Evolutionary conservation across 1,284 basidiomycete species (phyloP).

Genomic region (Trichosporon sp.): DNA sequence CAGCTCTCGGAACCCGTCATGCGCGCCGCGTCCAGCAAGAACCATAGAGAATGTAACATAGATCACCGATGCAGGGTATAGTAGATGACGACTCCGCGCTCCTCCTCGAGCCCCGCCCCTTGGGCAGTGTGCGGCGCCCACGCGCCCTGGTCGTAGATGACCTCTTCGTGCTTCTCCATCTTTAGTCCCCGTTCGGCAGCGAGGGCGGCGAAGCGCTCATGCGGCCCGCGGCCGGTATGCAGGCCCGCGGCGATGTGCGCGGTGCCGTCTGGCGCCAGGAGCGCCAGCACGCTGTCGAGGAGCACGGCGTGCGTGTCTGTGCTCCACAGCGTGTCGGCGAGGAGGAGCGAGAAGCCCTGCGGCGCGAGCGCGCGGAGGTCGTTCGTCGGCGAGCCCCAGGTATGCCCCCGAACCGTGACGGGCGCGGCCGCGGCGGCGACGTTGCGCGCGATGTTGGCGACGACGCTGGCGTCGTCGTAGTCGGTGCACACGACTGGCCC

Average conservation of each 20-base stretch:
- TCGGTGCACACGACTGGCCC: slow-evolving; percentile 39
- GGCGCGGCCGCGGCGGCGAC: slow-evolving; percentile 11
- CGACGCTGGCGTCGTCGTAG: slow-evolving; percentile 38
- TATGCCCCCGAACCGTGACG: slow-evolving; percentile 29
- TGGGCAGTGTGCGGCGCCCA: slow-evolving; percentile 28
- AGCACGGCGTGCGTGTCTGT: slow-evolving; percentile 28
- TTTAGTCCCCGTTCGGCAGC: slow-evolving; percentile 24
- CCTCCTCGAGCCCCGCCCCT: slow-evolving; percentile 28
- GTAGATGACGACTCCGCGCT: slow-evolving; percentile 45
- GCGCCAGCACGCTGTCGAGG: slow-evolving; percentile 32
- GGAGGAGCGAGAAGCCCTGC: slow-evolving; percentile 43
- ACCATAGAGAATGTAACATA: not conserved
- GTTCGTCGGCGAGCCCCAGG: slow-evolving; percentile 35
- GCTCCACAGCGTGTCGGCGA: slow-evolving; percentile 54
- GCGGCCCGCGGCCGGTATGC: slow-evolving; percentile 45
- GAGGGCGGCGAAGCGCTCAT: slow-evolving; percentile 34
- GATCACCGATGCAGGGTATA: slow-evolving; percentile 25
- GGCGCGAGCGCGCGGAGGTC: slow-evolving; percentile 19
- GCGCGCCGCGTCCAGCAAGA: not conserved
- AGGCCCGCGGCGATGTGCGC: slow-evolving; percentile 45
- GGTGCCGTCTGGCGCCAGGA: slow-evolving; percentile 28
- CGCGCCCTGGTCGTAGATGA: slow-evolving; percentile 30
- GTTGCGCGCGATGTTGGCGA: slow-evolving; percentile 31
- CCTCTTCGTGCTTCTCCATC: slow-evolving; percentile 27
- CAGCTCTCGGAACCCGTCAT: no score